Percentiles rank a stretch among this genome's conserved stretches.
Evolutionary conservation across 148 eudicot genomes (phyloP).

Genomic region (Vaccinium corymbosum): DNA sequence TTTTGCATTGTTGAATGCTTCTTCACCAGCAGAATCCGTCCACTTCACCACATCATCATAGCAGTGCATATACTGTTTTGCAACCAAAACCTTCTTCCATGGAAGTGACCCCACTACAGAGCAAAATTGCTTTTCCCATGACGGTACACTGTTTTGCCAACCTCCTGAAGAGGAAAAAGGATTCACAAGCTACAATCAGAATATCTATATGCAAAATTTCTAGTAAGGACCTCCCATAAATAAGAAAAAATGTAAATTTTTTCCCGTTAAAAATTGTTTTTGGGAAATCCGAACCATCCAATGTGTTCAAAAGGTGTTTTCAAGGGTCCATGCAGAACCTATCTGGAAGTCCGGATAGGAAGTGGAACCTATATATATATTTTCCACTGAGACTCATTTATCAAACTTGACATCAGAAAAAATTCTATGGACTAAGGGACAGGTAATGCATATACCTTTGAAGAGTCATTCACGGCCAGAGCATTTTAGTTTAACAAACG

Average conservation of each 20-base stretch:
- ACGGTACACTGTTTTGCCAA: slow-evolving; percentile 57
- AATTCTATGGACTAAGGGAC: background rate
- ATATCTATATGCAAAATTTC: background rate
- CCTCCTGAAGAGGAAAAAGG: slow-evolving; percentile 30
- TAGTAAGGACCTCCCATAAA: too few species aligned
- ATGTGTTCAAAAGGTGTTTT: too few species aligned
- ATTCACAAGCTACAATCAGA: slow-evolving; percentile 5
- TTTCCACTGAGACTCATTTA: background rate
- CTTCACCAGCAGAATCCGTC: slow-evolving; percentile 69
- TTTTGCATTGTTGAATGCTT: slow-evolving; percentile 57
- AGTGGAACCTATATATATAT: too few species aligned
- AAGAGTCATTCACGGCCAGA: background rate
- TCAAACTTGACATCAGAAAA: background rate
- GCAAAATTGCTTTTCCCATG: slow-evolving; percentile 81
- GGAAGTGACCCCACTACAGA: slow-evolving; percentile 50
- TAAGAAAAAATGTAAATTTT: too few species aligned
- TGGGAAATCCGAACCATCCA: too few species aligned
- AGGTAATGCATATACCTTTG: background rate
- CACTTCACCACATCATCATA: slow-evolving; percentile 44
- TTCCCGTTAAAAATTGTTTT: too few species aligned
- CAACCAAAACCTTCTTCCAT: slow-evolving; percentile 63
- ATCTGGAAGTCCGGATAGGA: too few species aligned
- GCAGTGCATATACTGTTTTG: slow-evolving; percentile 44
- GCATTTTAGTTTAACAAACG: background rate
- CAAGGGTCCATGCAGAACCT: too few species aligned